phyloP scores from a whole-genome alignment of 768 basidiomycete genomes.

The Suillus paluster region DNA sequence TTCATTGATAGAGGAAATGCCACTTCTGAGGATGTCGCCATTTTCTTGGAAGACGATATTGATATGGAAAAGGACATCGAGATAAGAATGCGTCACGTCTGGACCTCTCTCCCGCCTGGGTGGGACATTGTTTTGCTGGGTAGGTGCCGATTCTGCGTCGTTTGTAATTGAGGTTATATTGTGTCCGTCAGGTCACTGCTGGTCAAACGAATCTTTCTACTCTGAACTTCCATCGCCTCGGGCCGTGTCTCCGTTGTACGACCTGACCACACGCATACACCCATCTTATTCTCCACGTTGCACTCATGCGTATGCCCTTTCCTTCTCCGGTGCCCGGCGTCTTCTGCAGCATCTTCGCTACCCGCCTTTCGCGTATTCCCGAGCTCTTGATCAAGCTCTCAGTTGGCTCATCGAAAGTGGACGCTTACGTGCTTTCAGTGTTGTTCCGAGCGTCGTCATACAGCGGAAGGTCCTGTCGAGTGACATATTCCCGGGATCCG shows the following conservation, averaged over 20 bases:
- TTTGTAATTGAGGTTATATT: slow-evolving; percentile 8
- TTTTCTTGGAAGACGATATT: slow-evolving; percentile 78
- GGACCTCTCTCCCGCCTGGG: slow-evolving; percentile 54
- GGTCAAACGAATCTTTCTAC: slow-evolving; percentile 67
- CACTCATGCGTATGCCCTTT: slow-evolving; percentile 71
- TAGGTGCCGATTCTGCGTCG: slow-evolving; percentile 28
- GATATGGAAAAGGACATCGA: slow-evolving; percentile 72
- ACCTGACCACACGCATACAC: slow-evolving; percentile 41
- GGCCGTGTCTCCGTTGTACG: slow-evolving; percentile 12
- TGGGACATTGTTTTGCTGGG: slow-evolving; percentile 83
- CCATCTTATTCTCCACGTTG: slow-evolving; percentile 67
- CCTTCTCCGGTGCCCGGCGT: slow-evolving; percentile 57
- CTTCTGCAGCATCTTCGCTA: slow-evolving; percentile 61
- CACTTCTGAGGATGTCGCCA: slow-evolving; percentile 38
- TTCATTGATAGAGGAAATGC: slow-evolving; percentile 40
- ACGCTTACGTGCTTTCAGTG: slow-evolving; percentile 60
- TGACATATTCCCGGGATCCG: slow-evolving; percentile 49
- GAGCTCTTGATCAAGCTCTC: slow-evolving; percentile 76
- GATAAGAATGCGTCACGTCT: slow-evolving; percentile 45
- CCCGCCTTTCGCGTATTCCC: slow-evolving; percentile 75
- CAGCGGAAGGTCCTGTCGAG: slow-evolving; percentile 64
- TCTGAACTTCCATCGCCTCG: slow-evolving; percentile 37
- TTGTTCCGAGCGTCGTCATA: slow-evolving; percentile 69
- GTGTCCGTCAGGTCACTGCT: slow-evolving; percentile 66
- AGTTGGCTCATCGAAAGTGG: slow-evolving; percentile 66